Evolutionary conservation across 306 rosid genomes (phyloP).

Genomic region (Vachellia pachyceras): DNA sequence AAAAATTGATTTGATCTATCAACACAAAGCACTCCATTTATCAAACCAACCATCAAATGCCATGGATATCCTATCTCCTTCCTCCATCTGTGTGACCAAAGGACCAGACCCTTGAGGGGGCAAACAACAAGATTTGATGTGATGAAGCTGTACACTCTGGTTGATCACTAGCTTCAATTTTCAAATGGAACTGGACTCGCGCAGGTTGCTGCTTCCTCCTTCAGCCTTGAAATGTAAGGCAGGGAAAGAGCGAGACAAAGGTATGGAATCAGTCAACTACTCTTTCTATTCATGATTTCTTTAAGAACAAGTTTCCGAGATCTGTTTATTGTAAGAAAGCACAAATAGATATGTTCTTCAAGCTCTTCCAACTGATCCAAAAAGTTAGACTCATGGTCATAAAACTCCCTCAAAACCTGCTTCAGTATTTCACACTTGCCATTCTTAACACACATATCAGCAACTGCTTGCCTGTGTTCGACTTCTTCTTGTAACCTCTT

Average conservation of each 20-base stretch:
- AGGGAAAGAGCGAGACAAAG: not conserved
- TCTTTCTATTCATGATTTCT: conserved; percentile 42
- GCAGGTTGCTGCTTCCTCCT: not conserved
- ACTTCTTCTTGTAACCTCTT: conserved; percentile 70
- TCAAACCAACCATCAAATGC: conserved; percentile 15
- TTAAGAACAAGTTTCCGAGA: conserved; percentile 71
- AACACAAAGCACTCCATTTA: not conserved
- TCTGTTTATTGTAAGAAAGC: conserved; percentile 75
- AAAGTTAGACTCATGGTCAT: conserved; percentile 55
- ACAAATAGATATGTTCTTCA: conserved; percentile 78
- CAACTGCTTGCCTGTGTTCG: conserved; percentile 62
- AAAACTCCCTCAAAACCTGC: conserved; percentile 62
- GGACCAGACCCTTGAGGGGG: not conserved
- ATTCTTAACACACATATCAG: conserved; percentile 61
- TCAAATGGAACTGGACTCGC: not conserved
- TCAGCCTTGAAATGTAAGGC: not conserved
- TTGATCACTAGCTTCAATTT: not conserved
- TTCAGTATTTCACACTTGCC: conserved; percentile 56
- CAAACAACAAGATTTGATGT: not conserved
- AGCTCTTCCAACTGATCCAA: conserved; percentile 86
- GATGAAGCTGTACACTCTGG: not conserved
- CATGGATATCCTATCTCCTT: too few species aligned
- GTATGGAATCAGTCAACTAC: not conserved
- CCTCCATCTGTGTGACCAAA: too few species aligned
- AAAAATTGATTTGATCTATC: conserved; percentile 7